Percentiles rank a stretch among this genome's conserved stretches.
These are phyloP conservation scores for Tulasnella sp. DNA, from an alignment of 768 basidiomycete genomes.

Conservation along the genomic window DNA sequence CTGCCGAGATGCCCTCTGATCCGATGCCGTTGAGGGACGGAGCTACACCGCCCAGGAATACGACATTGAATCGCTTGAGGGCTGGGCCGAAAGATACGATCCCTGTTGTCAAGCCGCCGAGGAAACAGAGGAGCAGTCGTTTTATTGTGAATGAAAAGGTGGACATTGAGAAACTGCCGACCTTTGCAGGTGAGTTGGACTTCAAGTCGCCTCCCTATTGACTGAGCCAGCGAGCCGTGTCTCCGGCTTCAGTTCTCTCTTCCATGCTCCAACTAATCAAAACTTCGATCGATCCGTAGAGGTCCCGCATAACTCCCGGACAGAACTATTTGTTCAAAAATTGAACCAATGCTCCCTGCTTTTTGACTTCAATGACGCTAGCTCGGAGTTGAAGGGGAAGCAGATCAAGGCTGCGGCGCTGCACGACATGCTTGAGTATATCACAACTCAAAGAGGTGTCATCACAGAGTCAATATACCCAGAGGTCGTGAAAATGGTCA, in stretches of 20 bases:
- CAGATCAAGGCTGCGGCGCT: conserved; percentile 97
- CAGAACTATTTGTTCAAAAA: conserved; percentile 87
- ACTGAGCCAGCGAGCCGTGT: no score
- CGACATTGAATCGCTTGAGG: conserved; percentile 54
- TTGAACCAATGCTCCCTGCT: conserved; percentile 92
- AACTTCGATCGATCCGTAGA: conserved; percentile 39
- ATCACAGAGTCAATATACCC: conserved; percentile 98
- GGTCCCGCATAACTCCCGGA: conserved; percentile 76
- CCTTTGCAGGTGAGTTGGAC: conserved; percentile 66
- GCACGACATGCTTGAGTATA: conserved; percentile 98
- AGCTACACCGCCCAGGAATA: conserved; percentile 54
- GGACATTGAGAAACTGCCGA: conserved; percentile 87
- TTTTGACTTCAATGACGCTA: conserved; percentile 98
- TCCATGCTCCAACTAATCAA: neutral
- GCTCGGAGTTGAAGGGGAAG: conserved; percentile 90
- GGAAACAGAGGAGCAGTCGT: conserved; percentile 94
- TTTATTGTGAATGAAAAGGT: conserved; percentile 95
- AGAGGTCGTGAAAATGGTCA: conserved; percentile 95
- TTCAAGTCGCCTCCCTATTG: neutral
- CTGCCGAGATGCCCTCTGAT: conserved; percentile 43
- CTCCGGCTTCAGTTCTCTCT: neutral
- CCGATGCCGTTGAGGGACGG: conserved; percentile 35
- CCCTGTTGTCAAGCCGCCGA: conserved; percentile 89
- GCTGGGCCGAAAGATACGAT: conserved; percentile 87
- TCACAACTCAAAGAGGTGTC: conserved; percentile 90